phyloP scores from a whole-genome alignment of 768 basidiomycete genomes.

The Dioszegia crocea region DNA sequence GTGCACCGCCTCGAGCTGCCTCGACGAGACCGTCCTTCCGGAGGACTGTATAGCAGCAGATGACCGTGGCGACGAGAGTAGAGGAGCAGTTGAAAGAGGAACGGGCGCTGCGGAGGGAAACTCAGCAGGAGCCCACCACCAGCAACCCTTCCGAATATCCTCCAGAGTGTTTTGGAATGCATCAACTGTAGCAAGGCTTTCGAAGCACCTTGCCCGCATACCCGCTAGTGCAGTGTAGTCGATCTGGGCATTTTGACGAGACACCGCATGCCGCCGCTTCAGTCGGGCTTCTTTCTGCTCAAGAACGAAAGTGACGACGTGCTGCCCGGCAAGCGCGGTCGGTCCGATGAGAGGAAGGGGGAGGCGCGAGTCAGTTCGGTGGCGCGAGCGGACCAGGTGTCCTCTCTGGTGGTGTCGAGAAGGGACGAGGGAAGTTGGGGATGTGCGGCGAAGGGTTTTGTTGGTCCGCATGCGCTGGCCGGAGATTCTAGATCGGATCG shows the following conservation, averaged over 20 bases:
- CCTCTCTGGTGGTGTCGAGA: neutral
- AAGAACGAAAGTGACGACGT: neutral
- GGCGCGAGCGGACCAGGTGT: neutral
- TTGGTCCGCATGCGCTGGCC: conserved; percentile 2
- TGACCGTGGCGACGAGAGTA: no score
- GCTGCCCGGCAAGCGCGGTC: neutral
- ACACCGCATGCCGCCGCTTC: conserved; percentile 2
- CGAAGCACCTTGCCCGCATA: neutral
- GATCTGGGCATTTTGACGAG: conserved; percentile 2
- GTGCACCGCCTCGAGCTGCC: neutral
- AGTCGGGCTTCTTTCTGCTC: neutral
- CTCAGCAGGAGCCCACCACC: conserved; percentile 3
- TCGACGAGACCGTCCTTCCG: no score
- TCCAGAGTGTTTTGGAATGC: neutral
- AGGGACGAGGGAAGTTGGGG: conserved; percentile 7
- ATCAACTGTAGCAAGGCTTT: neutral
- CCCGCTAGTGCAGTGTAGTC: neutral
- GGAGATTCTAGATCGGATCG: neutral
- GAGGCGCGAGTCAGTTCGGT: neutral
- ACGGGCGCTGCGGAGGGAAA: neutral
- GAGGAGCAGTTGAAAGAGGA: no score
- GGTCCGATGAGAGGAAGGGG: neutral
- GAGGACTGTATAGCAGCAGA: no score
- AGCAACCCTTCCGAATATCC: conserved; percentile 2
- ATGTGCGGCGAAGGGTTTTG: neutral